phyloP scores from a whole-genome alignment of 1,284 basidiomycete species.

The Melampsora larici-populina region DNA sequence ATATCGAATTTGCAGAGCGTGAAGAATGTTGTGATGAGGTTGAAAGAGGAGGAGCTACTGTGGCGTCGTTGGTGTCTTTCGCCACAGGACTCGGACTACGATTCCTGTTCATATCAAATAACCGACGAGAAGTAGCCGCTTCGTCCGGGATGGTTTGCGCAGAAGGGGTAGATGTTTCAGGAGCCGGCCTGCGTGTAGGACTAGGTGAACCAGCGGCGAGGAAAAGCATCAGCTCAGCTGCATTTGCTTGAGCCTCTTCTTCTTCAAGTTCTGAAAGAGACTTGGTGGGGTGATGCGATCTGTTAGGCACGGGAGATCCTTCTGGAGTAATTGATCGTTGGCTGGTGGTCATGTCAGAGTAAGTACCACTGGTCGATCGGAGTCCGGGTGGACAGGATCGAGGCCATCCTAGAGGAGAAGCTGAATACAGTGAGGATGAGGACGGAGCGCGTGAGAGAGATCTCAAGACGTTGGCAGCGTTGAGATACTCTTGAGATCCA shows the following conservation, averaged over 20 bases:
- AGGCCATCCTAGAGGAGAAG: too few relatives aligned
- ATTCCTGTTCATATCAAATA: too few relatives aligned
- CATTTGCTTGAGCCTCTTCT: slow-evolving; percentile 25
- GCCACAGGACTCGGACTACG: too few relatives aligned
- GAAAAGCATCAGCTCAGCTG: slow-evolving; percentile 39
- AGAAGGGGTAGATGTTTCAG: too few relatives aligned
- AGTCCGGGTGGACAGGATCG: neutral
- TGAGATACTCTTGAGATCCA: neutral
- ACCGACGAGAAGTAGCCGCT: too few relatives aligned
- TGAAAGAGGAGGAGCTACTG: too few relatives aligned
- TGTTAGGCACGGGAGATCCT: neutral
- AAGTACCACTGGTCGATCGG: slow-evolving; percentile 5
- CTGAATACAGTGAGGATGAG: too few relatives aligned
- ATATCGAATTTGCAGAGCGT: too few relatives aligned
- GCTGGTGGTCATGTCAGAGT: slow-evolving; percentile 17
- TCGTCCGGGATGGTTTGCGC: too few relatives aligned
- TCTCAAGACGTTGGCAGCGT: neutral
- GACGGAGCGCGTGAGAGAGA: neutral
- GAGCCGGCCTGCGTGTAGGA: neutral
- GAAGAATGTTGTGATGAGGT: too few relatives aligned
- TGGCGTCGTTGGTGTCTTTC: too few relatives aligned
- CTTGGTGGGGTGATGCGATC: slow-evolving; percentile 14
- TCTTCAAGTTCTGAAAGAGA: slow-evolving; percentile 24
- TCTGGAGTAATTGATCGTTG: slow-evolving; percentile 30
- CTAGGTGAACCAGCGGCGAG: slow-evolving; percentile 36